Percentiles rank a stretch among this genome's conserved stretches.
These are phyloP conservation scores for Craterostigma plantagineum DNA, from an alignment of 257 asterid species.

Conservation along the genomic window DNA sequence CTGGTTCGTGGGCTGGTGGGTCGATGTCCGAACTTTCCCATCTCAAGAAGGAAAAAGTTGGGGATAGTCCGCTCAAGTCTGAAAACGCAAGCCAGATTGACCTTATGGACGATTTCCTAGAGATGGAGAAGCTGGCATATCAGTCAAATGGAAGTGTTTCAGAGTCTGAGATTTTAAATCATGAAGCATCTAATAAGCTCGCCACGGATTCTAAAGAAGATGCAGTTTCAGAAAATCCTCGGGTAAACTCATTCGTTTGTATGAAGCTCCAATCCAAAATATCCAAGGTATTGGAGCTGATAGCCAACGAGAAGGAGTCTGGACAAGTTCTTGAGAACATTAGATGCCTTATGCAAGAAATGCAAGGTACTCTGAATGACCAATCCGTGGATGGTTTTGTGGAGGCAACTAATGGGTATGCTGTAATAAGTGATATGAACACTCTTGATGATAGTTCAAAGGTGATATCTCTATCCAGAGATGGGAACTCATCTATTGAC, in stretches of 20 bases:
- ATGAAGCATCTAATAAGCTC: slow-evolving; percentile 17
- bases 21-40: slow-evolving; percentile 35
- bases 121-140: slow-evolving; percentile 93
- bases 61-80: slow-evolving; percentile 31
- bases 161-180: slow-evolving; percentile 13
- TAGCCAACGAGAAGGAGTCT: slow-evolving; percentile 34
- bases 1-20: slow-evolving; percentile 63
- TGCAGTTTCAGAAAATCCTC: slow-evolving; percentile 14
- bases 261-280: slow-evolving; percentile 43
- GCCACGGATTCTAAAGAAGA: slow-evolving; percentile 12
- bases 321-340: slow-evolving; percentile 37
- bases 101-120: slow-evolving; percentile 95
- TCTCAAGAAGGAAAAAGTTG: slow-evolving; percentile 47
- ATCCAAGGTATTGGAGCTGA: slow-evolving; percentile 36
- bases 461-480: slow-evolving; percentile 16
- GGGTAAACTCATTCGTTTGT: slow-evolving; percentile 21
- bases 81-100: slow-evolving; percentile 37
- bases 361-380: slow-evolving; percentile 17
- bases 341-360: slow-evolving; percentile 35
- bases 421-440: slow-evolving; percentile 12
- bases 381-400: slow-evolving; percentile 12
- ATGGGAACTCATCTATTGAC: slow-evolving; percentile 14
- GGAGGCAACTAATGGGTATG: slow-evolving; percentile 17
- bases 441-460: slow-evolving; percentile 14
- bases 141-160: slow-evolving; percentile 26